Percentiles rank a stretch among this genome's conserved stretches.
phyloP scores from a whole-genome alignment of 2,329 filamentous ascomycete species.

The Thyridium curvatum region DNA sequence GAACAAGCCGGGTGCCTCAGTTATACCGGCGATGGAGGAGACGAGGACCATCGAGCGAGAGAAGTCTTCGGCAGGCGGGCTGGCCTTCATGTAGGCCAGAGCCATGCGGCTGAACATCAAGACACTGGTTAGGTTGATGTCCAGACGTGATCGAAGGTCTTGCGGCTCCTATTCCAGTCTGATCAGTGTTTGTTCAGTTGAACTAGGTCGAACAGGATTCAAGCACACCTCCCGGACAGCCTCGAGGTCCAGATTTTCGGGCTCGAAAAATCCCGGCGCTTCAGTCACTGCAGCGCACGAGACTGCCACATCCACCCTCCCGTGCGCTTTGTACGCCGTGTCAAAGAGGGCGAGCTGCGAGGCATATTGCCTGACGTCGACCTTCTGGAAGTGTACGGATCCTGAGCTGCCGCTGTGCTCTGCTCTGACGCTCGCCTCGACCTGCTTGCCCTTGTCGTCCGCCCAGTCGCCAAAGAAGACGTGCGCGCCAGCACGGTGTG shows the following conservation, averaged over 20 bases:
- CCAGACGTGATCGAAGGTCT: slow-evolving; percentile 27
- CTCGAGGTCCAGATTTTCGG: slow-evolving; percentile 29
- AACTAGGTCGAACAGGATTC: too few species aligned
- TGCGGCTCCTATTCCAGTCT: slow-evolving; percentile 14
- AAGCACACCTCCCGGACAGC: slow-evolving; percentile 30
- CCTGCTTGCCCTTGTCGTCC: slow-evolving; percentile 9
- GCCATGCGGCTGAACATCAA: slow-evolving; percentile 42
- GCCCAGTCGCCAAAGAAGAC: slow-evolving; percentile 20
- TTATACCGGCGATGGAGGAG: slow-evolving; percentile 38
- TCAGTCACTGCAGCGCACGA: slow-evolving; percentile 37
- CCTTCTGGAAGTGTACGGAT: slow-evolving; percentile 27
- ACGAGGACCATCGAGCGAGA: slow-evolving; percentile 19
- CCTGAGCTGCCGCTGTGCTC: slow-evolving; percentile 5
- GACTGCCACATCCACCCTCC: slow-evolving; percentile 40
- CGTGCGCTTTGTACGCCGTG: slow-evolving; percentile 33
- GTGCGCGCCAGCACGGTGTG: slow-evolving; percentile 13
- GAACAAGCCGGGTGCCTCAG: slow-evolving; percentile 37
- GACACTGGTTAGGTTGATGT: slow-evolving; percentile 40
- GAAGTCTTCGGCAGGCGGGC: slow-evolving; percentile 2
- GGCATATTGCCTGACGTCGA: slow-evolving; percentile 39
- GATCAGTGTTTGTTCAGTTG: background rate
- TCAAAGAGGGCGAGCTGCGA: slow-evolving; percentile 39
- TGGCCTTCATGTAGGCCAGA: slow-evolving; percentile 37
- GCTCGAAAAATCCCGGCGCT: slow-evolving; percentile 36
- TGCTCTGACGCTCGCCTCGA: slow-evolving; percentile 7